Conservation (phyloP, 768 basidiomycete genomes). For the Scleroderma bovista region DNA sequence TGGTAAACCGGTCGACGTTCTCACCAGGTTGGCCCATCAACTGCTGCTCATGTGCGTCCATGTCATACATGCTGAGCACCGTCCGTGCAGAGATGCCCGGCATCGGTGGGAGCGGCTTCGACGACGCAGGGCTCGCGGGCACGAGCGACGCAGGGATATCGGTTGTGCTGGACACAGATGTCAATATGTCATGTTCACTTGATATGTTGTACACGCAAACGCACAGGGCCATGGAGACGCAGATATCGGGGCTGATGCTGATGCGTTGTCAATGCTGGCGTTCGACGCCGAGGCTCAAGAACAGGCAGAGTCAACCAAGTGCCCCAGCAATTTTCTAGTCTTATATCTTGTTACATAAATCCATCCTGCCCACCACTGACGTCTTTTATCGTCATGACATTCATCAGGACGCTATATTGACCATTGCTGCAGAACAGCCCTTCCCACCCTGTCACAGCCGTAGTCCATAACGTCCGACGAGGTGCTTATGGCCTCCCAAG, state of each 20-base stretch:
- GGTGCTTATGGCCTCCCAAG: too few species aligned
- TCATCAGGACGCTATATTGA: not conserved
- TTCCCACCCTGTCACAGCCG: not conserved
- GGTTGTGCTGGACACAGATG: not conserved
- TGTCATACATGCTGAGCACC: conserved; percentile 19
- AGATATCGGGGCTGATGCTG: not conserved
- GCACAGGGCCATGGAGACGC: conserved; percentile 17
- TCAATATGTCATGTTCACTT: not conserved
- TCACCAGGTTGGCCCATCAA: conserved; percentile 21
- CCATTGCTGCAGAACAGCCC: not conserved
- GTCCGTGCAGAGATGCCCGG: conserved; percentile 15
- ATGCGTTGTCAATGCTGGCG: too few species aligned
- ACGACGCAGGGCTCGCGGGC: conserved; percentile 16
- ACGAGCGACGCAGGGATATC: conserved; percentile 19
- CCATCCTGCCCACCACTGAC: too few species aligned
- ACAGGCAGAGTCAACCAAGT: too few species aligned
- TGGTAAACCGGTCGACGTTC: conserved; percentile 8
- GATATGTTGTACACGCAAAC: conserved; percentile 4
- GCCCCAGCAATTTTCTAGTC: not conserved
- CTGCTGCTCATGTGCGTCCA: conserved; percentile 22
- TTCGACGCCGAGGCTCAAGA: too few species aligned
- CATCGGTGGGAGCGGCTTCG: conserved; percentile 35
- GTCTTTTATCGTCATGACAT: not conserved
- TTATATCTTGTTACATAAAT: conserved; percentile 1
- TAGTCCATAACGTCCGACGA: too few species aligned